A percentile compares a stretch with the other conserved stretches of the same genome.
These are phyloP conservation scores for Zygoascus ofunaensis DNA, from an alignment of 805 yeast species.

Conservation along the genomic window DNA sequence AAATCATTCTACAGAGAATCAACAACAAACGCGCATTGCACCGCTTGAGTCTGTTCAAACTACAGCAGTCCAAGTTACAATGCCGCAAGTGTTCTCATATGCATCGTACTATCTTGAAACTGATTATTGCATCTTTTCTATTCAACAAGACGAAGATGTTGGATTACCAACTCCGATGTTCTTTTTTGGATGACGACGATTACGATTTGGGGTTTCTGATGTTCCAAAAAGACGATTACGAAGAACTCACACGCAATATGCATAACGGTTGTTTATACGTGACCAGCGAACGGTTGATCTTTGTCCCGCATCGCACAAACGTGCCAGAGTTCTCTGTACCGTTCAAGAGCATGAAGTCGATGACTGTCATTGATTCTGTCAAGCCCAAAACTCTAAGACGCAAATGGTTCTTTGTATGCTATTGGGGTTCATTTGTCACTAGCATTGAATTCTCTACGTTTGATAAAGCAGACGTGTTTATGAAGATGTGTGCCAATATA, in stretches of 20 bases:
- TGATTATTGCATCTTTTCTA: background rate
- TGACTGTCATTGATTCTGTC: slow-evolving; percentile 15
- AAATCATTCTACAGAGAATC: slow-evolving; percentile 21
- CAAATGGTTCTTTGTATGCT: slow-evolving; percentile 17
- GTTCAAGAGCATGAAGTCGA: slow-evolving; percentile 13
- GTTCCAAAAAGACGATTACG: slow-evolving; percentile 9
- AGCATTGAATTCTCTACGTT: slow-evolving; percentile 23
- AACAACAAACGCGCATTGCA: slow-evolving; percentile 16
- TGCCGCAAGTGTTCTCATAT: slow-evolving; percentile 8
- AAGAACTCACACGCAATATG: slow-evolving; percentile 12
- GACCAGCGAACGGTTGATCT: slow-evolving; percentile 22
- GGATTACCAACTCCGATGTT: background rate
- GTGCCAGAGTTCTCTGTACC: slow-evolving; percentile 14
- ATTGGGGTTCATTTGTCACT: slow-evolving; percentile 16
- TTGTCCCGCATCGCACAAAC: slow-evolving; percentile 15
- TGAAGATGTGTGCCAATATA: slow-evolving; percentile 23
- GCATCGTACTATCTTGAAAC: background rate
- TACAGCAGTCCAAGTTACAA: slow-evolving; percentile 10
- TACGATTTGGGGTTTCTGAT: background rate
- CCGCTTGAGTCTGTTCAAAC: slow-evolving; percentile 8
- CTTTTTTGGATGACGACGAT: background rate
- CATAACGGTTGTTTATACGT: slow-evolving; percentile 16
- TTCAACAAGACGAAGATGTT: background rate
- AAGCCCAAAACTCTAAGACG: background rate
- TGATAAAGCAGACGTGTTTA: slow-evolving; percentile 20